These are phyloP conservation scores for Elsinoe necatrix DNA, from an alignment of 2,329 filamentous ascomycete genomes.

Conservation along the genomic window DNA sequence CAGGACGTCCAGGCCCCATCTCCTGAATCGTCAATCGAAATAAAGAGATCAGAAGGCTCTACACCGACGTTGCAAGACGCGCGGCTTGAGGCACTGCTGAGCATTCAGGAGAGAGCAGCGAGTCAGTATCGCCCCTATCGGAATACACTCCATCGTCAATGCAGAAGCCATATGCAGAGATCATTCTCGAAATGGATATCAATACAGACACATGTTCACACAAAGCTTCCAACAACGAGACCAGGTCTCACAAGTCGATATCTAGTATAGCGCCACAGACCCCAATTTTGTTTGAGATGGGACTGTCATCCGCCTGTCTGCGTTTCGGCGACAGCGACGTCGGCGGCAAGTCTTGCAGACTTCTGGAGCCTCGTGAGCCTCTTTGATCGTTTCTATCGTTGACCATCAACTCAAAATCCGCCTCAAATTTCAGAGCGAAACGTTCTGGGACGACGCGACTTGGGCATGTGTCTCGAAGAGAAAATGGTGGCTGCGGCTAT, in stretches of 20 bases:
- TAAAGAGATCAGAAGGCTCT: background rate
- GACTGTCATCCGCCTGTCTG: background rate
- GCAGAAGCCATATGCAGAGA: background rate
- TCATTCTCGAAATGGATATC: background rate
- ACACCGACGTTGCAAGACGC: background rate
- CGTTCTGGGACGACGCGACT: constrained; percentile 12
- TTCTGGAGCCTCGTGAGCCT: background rate
- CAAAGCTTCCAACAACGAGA: background rate
- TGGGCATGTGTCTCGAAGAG: background rate
- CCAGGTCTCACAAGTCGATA: background rate
- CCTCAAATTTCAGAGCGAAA: constrained; percentile 1
- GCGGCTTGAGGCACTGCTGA: background rate
- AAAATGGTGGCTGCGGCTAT: constrained; percentile 10
- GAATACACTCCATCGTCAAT: background rate
- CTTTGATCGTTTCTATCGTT: constrained; percentile 3
- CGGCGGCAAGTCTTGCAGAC: background rate
- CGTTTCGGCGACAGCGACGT: constrained; percentile 6
- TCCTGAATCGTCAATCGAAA: background rate
- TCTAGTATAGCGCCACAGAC: background rate
- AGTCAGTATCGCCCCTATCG: background rate
- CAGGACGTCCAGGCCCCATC: too few relatives aligned
- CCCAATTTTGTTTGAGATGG: background rate
- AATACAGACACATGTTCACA: background rate
- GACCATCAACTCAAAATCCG: background rate
- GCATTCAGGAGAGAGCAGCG: background rate